A percentile compares a stretch with the other conserved stretches of the same genome.
phyloP scores from a whole-genome alignment of 225 moss, liverwort and hornwort species.

The Lunularia cruciata region DNA sequence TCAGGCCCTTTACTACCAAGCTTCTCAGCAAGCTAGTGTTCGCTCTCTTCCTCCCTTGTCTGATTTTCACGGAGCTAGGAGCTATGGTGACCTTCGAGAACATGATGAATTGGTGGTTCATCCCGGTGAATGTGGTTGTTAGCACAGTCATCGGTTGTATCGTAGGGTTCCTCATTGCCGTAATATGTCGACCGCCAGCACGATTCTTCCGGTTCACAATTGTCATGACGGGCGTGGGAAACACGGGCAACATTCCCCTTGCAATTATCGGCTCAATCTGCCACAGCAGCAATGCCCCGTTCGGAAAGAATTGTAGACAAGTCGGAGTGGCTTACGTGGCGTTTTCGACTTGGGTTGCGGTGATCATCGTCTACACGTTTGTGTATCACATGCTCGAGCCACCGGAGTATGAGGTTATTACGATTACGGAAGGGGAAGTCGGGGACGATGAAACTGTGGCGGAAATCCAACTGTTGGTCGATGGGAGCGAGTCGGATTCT shows the following conservation, averaged over 20 bases:
- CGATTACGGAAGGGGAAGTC: not conserved
- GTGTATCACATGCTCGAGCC: constrained; percentile 97
- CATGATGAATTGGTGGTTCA: constrained; percentile 94
- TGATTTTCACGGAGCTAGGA: constrained; percentile 95
- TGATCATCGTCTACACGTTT: constrained; percentile 82
- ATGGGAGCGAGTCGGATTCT: constrained; percentile 15
- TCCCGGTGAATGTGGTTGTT: constrained; percentile 80
- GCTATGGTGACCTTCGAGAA: constrained; percentile 69
- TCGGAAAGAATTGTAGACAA: constrained; percentile 72
- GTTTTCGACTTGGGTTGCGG: constrained; percentile 88
- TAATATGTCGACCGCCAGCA: constrained; percentile 73
- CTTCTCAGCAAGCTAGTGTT: constrained; percentile 94
- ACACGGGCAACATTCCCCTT: constrained; percentile 79
- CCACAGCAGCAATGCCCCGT: constrained; percentile 69
- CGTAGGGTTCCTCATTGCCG: constrained; percentile 70
- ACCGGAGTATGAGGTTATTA: constrained; percentile 36
- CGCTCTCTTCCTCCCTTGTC: constrained; percentile 85
- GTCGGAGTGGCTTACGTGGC: constrained; percentile 85
- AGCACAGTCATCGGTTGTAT: constrained; percentile 68
- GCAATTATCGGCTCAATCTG: constrained; percentile 88
- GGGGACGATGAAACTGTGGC: not conserved
- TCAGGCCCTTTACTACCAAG: constrained; percentile 63
- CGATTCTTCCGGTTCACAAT: constrained; percentile 73
- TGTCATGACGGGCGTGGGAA: constrained; percentile 90
- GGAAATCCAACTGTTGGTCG: not conserved